These are phyloP conservation scores for Hygrophoropsis aurantiaca DNA, from an alignment of 768 basidiomycete genomes.

Conservation along the genomic window DNA sequence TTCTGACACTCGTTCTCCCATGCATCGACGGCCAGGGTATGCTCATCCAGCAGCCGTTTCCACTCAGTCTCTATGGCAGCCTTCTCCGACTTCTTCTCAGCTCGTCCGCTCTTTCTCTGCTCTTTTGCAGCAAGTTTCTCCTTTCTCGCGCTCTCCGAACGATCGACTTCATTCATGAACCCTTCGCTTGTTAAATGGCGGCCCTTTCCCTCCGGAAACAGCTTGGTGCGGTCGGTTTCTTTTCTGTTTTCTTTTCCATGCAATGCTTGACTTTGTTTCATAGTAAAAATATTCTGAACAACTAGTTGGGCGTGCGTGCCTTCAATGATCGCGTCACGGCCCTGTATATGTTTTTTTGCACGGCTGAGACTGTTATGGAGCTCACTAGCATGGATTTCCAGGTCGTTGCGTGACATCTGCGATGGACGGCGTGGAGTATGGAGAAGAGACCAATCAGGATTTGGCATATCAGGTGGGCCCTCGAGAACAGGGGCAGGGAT, in stretches of 20 bases:
- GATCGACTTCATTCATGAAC: slow-evolving; percentile 7
- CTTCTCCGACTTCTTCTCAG: slow-evolving; percentile 3
- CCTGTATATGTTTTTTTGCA: neutral
- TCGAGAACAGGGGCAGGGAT: slow-evolving; percentile 12
- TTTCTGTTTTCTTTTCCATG: slow-evolving; percentile 15
- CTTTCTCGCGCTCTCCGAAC: neutral
- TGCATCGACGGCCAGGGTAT: slow-evolving; percentile 1
- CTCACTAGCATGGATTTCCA: neutral
- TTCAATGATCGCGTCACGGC: neutral
- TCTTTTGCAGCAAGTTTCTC: slow-evolving; percentile 1
- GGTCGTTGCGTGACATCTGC: neutral
- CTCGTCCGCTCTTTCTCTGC: slow-evolving; percentile 3
- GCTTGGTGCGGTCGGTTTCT: slow-evolving; percentile 6
- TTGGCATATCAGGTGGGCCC: slow-evolving; percentile 4
- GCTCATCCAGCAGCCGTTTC: slow-evolving; percentile 6
- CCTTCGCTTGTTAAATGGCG: slow-evolving; percentile 9
- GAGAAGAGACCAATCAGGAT: slow-evolving; percentile 8
- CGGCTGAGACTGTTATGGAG: neutral
- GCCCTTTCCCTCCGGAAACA: slow-evolving; percentile 16
- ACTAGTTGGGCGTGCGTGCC: slow-evolving; percentile 13
- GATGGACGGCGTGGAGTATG: neutral
- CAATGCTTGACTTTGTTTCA: slow-evolving; percentile 16
- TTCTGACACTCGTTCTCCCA: slow-evolving; percentile 2
- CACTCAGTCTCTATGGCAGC: slow-evolving; percentile 6
- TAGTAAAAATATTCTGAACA: slow-evolving; percentile 14